phyloP scores from a whole-genome alignment of 2,329 filamentous ascomycete species.

The Xylaria sp. region DNA sequence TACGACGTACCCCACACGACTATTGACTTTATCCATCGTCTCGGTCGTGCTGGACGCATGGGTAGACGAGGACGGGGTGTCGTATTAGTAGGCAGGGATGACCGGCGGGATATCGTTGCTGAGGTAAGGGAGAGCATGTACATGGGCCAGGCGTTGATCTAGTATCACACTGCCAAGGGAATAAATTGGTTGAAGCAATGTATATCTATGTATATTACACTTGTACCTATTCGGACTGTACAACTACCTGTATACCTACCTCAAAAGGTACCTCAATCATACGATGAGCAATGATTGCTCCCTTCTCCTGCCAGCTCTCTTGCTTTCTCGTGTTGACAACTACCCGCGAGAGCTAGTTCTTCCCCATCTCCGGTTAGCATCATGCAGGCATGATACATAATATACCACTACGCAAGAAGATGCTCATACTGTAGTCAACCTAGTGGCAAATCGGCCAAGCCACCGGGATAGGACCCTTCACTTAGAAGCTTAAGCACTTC shows the following conservation, averaged over 20 bases:
- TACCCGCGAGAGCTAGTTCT: too few relatives aligned
- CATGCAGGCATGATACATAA: too few relatives aligned
- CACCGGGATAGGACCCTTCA: too few relatives aligned
- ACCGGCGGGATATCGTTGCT: slow-evolving; percentile 87
- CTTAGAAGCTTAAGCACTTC: not conserved
- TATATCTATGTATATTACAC: slow-evolving; percentile 35
- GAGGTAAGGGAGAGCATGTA: slow-evolving; percentile 94
- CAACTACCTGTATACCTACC: slow-evolving; percentile 1
- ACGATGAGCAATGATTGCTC: slow-evolving; percentile 14
- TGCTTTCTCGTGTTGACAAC: not conserved
- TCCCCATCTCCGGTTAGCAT: too few relatives aligned
- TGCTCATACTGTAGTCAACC: too few relatives aligned
- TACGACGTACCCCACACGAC: slow-evolving; percentile 98
- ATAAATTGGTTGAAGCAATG: slow-evolving; percentile 3
- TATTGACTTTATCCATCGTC: slow-evolving; percentile 96
- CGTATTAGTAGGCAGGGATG: slow-evolving; percentile 88
- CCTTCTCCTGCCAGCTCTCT: not conserved
- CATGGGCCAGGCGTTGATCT: slow-evolving; percentile 81
- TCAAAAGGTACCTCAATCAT: not conserved
- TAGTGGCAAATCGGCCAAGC: too few relatives aligned
- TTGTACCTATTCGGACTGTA: slow-evolving; percentile 14
- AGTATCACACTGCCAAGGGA: slow-evolving; percentile 39
- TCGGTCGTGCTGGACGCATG: slow-evolving; percentile 93
- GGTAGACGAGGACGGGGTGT: slow-evolving; percentile 88
- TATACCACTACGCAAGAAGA: too few relatives aligned